Evolutionary conservation across 2,329 filamentous ascomycete genomes (phyloP).

Genomic region (Huntiella decipiens): DNA sequence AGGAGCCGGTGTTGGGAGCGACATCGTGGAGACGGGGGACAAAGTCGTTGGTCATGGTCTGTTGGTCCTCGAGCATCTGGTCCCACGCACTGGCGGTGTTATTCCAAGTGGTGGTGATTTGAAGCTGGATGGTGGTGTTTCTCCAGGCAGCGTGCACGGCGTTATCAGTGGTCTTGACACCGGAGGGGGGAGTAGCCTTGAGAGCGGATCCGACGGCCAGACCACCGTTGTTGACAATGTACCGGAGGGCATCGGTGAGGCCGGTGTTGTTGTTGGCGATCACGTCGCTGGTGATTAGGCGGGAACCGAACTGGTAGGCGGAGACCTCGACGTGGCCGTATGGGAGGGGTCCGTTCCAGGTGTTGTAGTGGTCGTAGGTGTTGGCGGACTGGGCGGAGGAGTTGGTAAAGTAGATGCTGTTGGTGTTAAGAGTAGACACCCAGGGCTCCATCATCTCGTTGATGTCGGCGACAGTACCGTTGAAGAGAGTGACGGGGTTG

Average conservation of each 20-base stretch:
- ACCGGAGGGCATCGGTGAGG: conserved; percentile 18
- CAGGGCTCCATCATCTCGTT: conserved; percentile 27
- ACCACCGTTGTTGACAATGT: conserved; percentile 18
- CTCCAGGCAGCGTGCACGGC: conserved; percentile 14
- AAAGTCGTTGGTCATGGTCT: conserved; percentile 15
- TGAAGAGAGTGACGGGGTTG: conserved; percentile 27
- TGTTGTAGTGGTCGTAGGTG: conserved; percentile 26
- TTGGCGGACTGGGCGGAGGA: conserved; percentile 25
- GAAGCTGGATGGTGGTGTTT: conserved; percentile 5
- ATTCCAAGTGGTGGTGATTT: conserved; percentile 5
- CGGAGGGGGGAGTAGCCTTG: conserved; percentile 15
- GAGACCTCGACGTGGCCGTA: conserved; percentile 17
- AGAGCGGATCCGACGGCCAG: conserved; percentile 20
- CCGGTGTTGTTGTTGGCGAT: conserved; percentile 17
- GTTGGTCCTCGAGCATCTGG: conserved; percentile 6
- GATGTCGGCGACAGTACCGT: conserved; percentile 24
- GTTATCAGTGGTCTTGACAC: conserved; percentile 14
- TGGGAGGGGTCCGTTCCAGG: conserved; percentile 15
- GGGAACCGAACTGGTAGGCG: conserved; percentile 19
- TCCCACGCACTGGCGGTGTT: conserved; percentile 6
- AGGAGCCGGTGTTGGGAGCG: conserved; percentile 24
- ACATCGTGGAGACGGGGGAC: conserved; percentile 19
- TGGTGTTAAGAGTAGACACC: conserved; percentile 20
- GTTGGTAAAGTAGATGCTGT: conserved; percentile 20
- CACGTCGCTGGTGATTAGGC: conserved; percentile 22